Base-by-base conservation (phyloP, 176 grass and related monocot species). In the Typha latifolia region DNA sequence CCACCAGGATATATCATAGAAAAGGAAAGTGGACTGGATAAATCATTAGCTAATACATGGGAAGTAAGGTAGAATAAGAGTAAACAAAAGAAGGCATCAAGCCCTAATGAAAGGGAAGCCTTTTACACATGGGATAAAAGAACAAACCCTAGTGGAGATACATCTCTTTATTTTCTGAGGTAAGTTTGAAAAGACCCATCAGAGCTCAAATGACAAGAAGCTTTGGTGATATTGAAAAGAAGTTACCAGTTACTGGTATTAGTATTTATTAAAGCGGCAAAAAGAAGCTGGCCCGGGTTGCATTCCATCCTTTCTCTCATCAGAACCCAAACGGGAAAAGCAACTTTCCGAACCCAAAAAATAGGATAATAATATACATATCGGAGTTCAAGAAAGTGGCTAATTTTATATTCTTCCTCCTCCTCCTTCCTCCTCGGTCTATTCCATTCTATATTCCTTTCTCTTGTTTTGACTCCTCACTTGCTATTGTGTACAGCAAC, bases 101-200 rank as follows among this genome's bases (percentile, higher is more conserved):
- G 77, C 66, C 72, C 66, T 76, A 71, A 82, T 76, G 51, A 29
- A 51, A 11, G 55, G 49, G 48, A 74, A 78, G 34, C 9, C 52
- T 70, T 67, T 48, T 75, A 49, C 18, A 48, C 16, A 76, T 51
- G 26, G 67, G 66, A 73, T 53, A 47, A 81, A 47, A 49, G 68
- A 52, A 73, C 15, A 47, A 59, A 57, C 51, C 62, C 63, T 66
- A 51, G 53, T 81, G 53, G 48, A 24, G 69, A 34, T 13, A 15
- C 21, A 32, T 19, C 37, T 43, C 37, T 43, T 37, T 37, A 37
- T 37, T 79, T 63, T 50, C 80, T 68, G 77, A 67, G 78, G 63
- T 70, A 68, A 77, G 73, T 65, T 84, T 67, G 83, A 84, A 87
- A 75, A 84, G 90, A 87, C 81, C 49, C 66, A 82, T 90, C 81